Evolutionary conservation across 2,329 filamentous ascomycete species (phyloP), one percentile per base, ranked within the genome.

Genomic region (Pezicula carpinea): DNA sequence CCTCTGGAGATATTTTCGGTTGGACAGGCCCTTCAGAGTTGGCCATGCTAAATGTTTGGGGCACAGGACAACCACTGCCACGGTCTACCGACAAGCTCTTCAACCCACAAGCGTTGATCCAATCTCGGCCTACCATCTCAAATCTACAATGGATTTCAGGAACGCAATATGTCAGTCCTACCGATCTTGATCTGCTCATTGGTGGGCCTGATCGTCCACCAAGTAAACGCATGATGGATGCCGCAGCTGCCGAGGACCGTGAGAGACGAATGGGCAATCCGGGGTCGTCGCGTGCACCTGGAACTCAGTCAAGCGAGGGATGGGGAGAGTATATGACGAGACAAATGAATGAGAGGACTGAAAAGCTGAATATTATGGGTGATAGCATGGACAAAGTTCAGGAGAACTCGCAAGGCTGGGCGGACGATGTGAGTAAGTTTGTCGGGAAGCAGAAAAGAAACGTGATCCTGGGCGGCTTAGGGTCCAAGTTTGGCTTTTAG

Each of bases 61-160:
- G 91, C 13, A 79, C 80, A 1, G 88, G 87, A 4, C 73, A 82
- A 51, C 67, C 73, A 22, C 69, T 88, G 51, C 80, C 77, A 49
- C 81, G 76, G 44, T 74, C 71, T 1, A 68, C 80, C n/a, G 91
- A 96, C 62, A 80, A 74, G 6, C 74, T 99, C 3, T 80, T 88
- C 66, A 96, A 97, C 62, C 83, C 87, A 0, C 75, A 87, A 48
- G 77, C 88, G 1, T 63, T 78, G 14, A 77, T 87, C 18, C 92
- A 91, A 2, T 77, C 89, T 11, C 82, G 93, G 2, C 93, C 93
- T 1, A 96, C 90, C 0, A 99, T 99, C 50, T 95, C 88, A 17
- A 96, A 95, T 59, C 69, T 99, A 32, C 90, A 97, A 68, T 99
- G 93, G 93, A 89, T 99, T 44, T 87, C 90, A 0, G 93, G 93